These are phyloP conservation scores for Gliomastix tumulicola DNA, from an alignment of 2,329 filamentous ascomycete species.

Conservation along the genomic window DNA sequence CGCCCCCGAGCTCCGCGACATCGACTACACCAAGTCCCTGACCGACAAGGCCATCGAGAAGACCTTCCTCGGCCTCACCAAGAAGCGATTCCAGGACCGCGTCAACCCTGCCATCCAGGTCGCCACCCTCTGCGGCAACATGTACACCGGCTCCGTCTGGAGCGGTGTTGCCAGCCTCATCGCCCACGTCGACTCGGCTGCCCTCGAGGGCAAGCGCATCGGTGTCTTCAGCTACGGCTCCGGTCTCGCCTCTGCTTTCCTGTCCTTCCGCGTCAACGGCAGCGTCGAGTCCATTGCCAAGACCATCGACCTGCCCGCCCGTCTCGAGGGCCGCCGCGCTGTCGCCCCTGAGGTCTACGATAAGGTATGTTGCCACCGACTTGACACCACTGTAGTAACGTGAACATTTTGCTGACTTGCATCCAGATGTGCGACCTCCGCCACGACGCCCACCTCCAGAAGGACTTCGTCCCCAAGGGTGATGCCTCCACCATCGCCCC, in stretches of 20 bases:
- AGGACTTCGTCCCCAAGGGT: constrained; percentile 66
- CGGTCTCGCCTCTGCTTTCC: constrained; percentile 64
- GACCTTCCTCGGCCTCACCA: constrained; percentile 76
- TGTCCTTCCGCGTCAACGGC: constrained; percentile 67
- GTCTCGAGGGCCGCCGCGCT: constrained; percentile 57
- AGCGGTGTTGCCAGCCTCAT: constrained; percentile 68
- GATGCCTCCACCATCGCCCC: constrained; percentile 57
- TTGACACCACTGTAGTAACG: too few species aligned
- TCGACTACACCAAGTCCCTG: constrained; percentile 74
- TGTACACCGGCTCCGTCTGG: constrained; percentile 67
- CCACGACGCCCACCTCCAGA: constrained; percentile 78
- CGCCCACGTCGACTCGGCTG: constrained; percentile 53
- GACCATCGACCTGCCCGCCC: constrained; percentile 61
- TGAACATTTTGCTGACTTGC: too few species aligned
- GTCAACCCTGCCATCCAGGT: constrained; percentile 68
- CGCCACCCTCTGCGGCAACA: constrained; percentile 67
- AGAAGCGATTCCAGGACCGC: constrained; percentile 78
- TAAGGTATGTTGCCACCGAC: constrained; percentile 57
- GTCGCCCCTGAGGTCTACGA: constrained; percentile 70
- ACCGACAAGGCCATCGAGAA: constrained; percentile 80
- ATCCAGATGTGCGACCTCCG: constrained; percentile 70
- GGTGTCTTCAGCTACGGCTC: constrained; percentile 76
- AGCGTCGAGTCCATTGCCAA: constrained; percentile 62
- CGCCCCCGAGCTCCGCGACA: constrained; percentile 66
- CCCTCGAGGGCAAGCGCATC: constrained; percentile 64